Evolutionary conservation across 225 moss, liverwort and hornwort genomes (phyloP).

Genomic region (Pleurozium schreberi): DNA sequence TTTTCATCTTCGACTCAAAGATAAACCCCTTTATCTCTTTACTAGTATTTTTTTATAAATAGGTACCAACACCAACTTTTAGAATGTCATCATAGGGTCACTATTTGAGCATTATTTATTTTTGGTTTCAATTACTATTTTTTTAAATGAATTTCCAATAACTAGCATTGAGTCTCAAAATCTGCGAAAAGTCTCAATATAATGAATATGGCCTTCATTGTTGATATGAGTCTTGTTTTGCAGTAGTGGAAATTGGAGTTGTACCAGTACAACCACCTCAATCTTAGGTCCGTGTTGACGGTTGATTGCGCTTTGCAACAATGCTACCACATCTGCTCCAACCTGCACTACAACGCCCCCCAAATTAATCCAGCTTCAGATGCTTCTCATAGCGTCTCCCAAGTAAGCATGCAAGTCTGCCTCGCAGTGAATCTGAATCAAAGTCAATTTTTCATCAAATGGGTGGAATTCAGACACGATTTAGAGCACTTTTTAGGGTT

Average conservation of each 20-base stretch:
- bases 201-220: too few species aligned
- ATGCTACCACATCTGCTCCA: constrained; percentile 22
- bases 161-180: too few species aligned
- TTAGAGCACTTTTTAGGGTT: not conserved
- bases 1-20: too few species aligned
- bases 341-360: not conserved
- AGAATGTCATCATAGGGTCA: too few species aligned
- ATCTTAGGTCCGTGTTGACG: constrained; percentile 18
- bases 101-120: too few species aligned
- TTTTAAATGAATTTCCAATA: too few species aligned
- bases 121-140: too few species aligned
- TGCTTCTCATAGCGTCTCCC: not conserved
- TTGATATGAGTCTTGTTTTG: not conserved
- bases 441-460: too few species aligned
- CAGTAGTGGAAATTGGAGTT: not conserved
- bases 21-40: too few species aligned
- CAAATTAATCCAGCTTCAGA: not conserved
- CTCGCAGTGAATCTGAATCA: not conserved
- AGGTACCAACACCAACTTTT: too few species aligned
- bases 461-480: not conserved
- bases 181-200: too few species aligned
- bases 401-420: not conserved
- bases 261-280: constrained; percentile 27
- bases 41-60: too few species aligned
- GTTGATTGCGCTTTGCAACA: constrained; percentile 27